Percentiles rank a stretch among this genome's conserved stretches.
phyloP scores from a whole-genome alignment of 176 grass and related monocot genomes.

The Eleusine coracana region DNA sequence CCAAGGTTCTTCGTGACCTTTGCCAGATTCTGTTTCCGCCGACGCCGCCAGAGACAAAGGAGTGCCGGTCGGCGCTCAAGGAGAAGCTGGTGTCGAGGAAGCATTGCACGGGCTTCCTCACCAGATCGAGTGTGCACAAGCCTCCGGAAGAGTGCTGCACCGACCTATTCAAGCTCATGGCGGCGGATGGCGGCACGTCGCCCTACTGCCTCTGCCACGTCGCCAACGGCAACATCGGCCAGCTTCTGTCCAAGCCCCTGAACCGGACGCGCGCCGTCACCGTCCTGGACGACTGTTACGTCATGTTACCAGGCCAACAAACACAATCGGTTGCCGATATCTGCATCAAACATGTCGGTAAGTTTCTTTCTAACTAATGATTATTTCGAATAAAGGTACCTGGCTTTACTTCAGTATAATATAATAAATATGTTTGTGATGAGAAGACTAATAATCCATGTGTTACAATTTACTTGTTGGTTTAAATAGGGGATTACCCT shows the following conservation, averaged over 20 bases:
- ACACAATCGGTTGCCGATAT: background rate
- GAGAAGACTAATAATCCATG: no score
- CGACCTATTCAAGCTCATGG: no score
- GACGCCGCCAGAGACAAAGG: background rate
- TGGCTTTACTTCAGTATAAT: no score
- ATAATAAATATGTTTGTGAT: no score
- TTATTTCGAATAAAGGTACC: background rate
- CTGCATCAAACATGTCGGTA: background rate
- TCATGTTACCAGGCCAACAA: background rate
- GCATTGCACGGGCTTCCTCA: conserved; percentile 3
- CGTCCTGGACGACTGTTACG: background rate
- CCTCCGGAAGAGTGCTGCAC: background rate
- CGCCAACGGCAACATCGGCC: background rate
- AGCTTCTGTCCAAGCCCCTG: background rate
- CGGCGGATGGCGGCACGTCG: no score
- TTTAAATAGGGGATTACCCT: background rate
- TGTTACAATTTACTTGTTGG: background rate
- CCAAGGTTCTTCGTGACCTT: background rate
- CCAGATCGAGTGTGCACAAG: background rate
- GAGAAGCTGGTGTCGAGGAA: background rate
- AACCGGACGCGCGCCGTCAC: background rate
- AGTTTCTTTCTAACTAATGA: background rate
- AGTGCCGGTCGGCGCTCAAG: background rate
- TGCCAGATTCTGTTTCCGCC: background rate
- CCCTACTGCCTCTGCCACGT: background rate